phyloP scores from a whole-genome alignment of 2,329 filamentous ascomycete genomes.

The Calonectria pauciramosa region DNA sequence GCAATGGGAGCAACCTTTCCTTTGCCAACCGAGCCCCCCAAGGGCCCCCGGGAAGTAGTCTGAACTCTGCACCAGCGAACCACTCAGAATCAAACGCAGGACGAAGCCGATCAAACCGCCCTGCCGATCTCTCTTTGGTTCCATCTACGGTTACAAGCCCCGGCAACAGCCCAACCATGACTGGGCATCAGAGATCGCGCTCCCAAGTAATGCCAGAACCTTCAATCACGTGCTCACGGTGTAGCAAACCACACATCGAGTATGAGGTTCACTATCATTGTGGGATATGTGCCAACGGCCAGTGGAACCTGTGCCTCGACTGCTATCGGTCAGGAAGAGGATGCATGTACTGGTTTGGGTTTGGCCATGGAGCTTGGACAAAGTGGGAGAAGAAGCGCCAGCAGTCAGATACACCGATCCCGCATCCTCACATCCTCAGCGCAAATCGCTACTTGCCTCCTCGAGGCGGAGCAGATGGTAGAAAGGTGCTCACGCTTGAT shows the following conservation, averaged over 20 bases:
- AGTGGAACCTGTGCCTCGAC: conserved; percentile 83
- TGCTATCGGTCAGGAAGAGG: conserved; percentile 85
- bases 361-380: conserved; percentile 78
- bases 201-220: conserved; percentile 76
- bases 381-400: conserved; percentile 72
- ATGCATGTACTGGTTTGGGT: conserved; percentile 90
- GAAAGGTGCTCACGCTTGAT: conserved; percentile 72
- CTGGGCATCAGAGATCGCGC: conserved; percentile 56
- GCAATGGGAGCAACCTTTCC: conserved; percentile 46
- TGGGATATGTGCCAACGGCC: conserved; percentile 74
- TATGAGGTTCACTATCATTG: conserved; percentile 92
- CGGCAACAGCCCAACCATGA: conserved; percentile 47
- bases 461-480: conserved; percentile 66
- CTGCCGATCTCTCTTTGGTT: conserved; percentile 57
- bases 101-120: conserved; percentile 49
- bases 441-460: conserved; percentile 70
- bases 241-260: conserved; percentile 80
- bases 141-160: conserved; percentile 51
- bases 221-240: conserved; percentile 79
- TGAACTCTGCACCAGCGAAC: conserved; percentile 15
- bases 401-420: conserved; percentile 55
- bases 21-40: conserved; percentile 55
- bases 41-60: conserved; percentile 35
- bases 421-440: conserved; percentile 70
- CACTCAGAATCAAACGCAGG: conserved; percentile 40